These are phyloP conservation scores for Recurvomyces mirabilis DNA, from an alignment of 495 filamentous ascomycete genomes.

Conservation along the genomic window DNA sequence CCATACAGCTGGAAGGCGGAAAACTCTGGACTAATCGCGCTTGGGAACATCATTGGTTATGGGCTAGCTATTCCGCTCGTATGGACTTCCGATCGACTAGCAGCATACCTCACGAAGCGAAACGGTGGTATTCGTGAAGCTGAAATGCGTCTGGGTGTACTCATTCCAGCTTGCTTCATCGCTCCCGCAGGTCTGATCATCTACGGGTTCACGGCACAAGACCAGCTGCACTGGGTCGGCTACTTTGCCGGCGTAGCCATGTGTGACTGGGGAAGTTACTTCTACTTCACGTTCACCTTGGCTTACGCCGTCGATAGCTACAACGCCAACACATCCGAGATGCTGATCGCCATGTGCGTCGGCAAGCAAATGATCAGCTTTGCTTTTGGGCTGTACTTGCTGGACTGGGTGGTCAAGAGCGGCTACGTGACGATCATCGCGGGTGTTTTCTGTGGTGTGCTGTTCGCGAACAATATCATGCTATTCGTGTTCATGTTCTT, in stretches of 20 bases:
- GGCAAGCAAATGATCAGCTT: constrained; percentile 56
- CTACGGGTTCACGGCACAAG: constrained; percentile 19
- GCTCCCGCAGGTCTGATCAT: constrained; percentile 19
- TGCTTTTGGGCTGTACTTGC: constrained; percentile 47
- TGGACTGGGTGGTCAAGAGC: constrained; percentile 45
- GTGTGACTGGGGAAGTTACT: constrained; percentile 19
- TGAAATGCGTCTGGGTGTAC: constrained; percentile 21
- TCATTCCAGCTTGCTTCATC: constrained; percentile 19
- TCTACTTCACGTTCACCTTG: constrained; percentile 22
- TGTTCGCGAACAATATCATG: constrained; percentile 46
- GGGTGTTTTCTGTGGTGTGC: constrained; percentile 44
- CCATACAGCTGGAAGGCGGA: constrained; percentile 19
- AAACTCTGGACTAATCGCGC: constrained; percentile 19
- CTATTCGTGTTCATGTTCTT: constrained; percentile 45
- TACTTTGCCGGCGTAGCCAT: constrained; percentile 24
- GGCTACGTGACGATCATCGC: constrained; percentile 50
- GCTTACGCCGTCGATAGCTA: constrained; percentile 27
- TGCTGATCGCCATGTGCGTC: constrained; percentile 58
- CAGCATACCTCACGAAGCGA: constrained; percentile 17
- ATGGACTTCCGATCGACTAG: constrained; percentile 16
- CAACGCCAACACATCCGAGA: constrained; percentile 37
- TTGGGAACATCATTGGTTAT: constrained; percentile 20
- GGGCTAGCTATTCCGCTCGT: constrained; percentile 18
- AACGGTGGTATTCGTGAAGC: constrained; percentile 19
- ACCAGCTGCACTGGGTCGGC: constrained; percentile 18